A percentile compares a stretch with the other conserved stretches of the same genome.
Conservation (phyloP, 1,139 yeast species). For the Geotrichum bryndzae region DNA sequence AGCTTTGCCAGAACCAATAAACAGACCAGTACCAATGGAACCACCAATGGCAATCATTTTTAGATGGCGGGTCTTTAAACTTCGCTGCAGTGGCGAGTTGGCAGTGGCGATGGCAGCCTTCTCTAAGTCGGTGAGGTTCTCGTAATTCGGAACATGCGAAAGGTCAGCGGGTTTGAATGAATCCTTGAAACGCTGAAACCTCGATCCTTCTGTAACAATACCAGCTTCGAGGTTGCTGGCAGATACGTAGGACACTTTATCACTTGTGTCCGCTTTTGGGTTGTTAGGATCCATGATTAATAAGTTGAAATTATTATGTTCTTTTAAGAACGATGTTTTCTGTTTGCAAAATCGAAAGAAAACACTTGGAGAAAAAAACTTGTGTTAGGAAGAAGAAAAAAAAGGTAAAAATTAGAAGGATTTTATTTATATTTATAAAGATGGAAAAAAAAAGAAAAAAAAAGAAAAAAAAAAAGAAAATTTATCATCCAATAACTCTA, state of each 20-base stretch:
- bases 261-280: not conserved
- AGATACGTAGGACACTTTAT: constrained; percentile 40
- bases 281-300: not conserved
- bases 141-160: constrained; percentile 19
- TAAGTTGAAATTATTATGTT: not conserved
- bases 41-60: constrained; percentile 80
- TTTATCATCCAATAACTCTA: not conserved
- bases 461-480: not conserved
- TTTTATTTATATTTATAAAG: not conserved
- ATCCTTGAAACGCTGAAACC: constrained; percentile 27
- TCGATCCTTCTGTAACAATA: constrained; percentile 22
- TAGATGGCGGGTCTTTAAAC: constrained; percentile 45
- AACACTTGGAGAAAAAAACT: not conserved
- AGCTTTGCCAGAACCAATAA: constrained; percentile 70
- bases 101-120: constrained; percentile 30
- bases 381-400: not conserved
- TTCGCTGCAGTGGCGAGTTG: constrained; percentile 38
- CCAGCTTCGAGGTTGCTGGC: constrained; percentile 42
- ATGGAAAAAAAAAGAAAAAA: not conserved
- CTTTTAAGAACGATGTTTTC: not conserved
- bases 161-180: constrained; percentile 28
- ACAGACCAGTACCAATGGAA: constrained; percentile 73
- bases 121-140: constrained; percentile 26
- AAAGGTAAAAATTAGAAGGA: too few species aligned
- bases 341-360: not conserved